These are phyloP conservation scores for Komagataea norvegica DNA, from an alignment of 1,139 yeast species.

Conservation along the genomic window DNA sequence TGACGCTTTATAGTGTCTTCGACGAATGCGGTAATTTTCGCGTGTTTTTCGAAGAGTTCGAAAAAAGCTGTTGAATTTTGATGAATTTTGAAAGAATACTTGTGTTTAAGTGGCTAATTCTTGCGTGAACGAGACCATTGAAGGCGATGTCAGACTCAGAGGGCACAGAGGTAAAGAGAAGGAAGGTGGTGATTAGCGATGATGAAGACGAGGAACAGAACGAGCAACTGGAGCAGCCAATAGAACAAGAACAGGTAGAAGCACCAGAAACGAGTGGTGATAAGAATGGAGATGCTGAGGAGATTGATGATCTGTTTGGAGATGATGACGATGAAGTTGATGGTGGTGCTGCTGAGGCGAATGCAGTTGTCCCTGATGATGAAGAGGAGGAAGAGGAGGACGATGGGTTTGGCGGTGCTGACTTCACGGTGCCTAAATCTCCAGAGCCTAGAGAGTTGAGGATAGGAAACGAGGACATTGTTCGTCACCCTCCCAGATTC, in stretches of 20 bases:
- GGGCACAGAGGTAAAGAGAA: slow-evolving; percentile 10
- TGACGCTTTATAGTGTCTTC: too few species aligned
- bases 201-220: slow-evolving; percentile 8
- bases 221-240: neutral
- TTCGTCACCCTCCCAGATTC: slow-evolving; percentile 61
- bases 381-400: slow-evolving; percentile 24
- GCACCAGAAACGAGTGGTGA: slow-evolving; percentile 14
- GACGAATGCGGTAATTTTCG: too few species aligned
- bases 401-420: slow-evolving; percentile 18
- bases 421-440: slow-evolving; percentile 35
- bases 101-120: too few species aligned
- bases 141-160: slow-evolving; percentile 9
- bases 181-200: slow-evolving; percentile 20
- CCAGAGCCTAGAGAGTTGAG: slow-evolving; percentile 39
- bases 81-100: neutral
- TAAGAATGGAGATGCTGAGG: slow-evolving; percentile 14
- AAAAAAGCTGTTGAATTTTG: neutral
- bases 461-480: slow-evolving; percentile 57
- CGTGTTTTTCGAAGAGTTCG: too few species aligned
- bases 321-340: slow-evolving; percentile 24
- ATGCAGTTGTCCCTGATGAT: slow-evolving; percentile 7
- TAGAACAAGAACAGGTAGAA: neutral
- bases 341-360: slow-evolving; percentile 26
- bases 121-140: too few species aligned
- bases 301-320: slow-evolving; percentile 12